Percentiles rank a stretch among this genome's conserved stretches.
phyloP scores from a whole-genome alignment of 192 early-diverging fungal genomes.

The Entophlyctis luteolus region DNA sequence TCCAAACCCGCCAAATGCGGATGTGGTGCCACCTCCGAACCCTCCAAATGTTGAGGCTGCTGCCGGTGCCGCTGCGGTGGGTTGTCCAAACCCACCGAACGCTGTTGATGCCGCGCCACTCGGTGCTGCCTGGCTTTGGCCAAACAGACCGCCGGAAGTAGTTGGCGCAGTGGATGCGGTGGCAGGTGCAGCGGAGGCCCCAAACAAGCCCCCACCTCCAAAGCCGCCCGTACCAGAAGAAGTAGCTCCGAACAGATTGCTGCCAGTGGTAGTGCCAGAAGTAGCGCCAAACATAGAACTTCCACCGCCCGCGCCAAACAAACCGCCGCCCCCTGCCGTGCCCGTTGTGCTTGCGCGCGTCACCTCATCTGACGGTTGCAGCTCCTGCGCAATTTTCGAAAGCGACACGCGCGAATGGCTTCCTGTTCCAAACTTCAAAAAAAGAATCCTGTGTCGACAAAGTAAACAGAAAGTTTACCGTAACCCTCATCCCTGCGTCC shows the following conservation, averaged over 20 bases:
- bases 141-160: constrained; percentile 1
- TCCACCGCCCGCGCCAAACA: too few relatives aligned
- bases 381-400: neutral
- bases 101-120: neutral
- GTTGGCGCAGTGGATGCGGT: neutral
- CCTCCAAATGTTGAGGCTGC: too few relatives aligned
- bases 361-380: neutral
- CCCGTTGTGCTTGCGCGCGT: neutral
- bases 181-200: too few relatives aligned
- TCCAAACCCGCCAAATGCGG: too few relatives aligned
- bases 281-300: too few relatives aligned
- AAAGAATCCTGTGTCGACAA: neutral
- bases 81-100: constrained; percentile 1
- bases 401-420: neutral
- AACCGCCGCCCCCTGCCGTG: too few relatives aligned
- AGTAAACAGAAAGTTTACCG: neutral
- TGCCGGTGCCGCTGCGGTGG: too few relatives aligned
- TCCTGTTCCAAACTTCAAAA: neutral
- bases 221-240: too few relatives aligned
- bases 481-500: constrained; percentile 6
- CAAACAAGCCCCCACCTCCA: neutral
- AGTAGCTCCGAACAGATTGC: too few relatives aligned
- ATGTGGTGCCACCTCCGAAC: too few relatives aligned
- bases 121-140: neutral
- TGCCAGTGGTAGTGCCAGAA: neutral